phyloP scores from a whole-genome alignment of 2,329 filamentous ascomycete genomes.

The Rhynchosporium graminicola region DNA sequence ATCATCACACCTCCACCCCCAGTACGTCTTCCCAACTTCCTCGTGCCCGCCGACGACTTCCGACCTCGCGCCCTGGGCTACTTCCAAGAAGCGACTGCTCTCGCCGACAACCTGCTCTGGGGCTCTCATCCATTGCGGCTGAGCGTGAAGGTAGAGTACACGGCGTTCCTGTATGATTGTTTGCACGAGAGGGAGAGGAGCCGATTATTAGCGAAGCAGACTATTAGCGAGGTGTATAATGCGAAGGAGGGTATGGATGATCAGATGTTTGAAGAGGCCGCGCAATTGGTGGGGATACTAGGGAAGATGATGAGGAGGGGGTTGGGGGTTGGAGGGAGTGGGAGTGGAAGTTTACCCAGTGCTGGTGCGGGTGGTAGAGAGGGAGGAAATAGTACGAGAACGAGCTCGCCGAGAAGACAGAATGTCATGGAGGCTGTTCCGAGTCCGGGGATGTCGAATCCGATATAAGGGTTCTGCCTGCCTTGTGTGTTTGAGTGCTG shows the following conservation, averaged over 20 bases:
- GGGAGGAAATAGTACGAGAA: too few relatives aligned
- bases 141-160: slow-evolving; percentile 88
- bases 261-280: slow-evolving; percentile 90
- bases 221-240: slow-evolving; percentile 88
- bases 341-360: slow-evolving; percentile 22
- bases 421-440: slow-evolving; percentile 6
- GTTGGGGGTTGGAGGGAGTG: slow-evolving; percentile 25
- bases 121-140: slow-evolving; percentile 88
- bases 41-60: slow-evolving; percentile 79
- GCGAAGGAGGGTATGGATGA: slow-evolving; percentile 92
- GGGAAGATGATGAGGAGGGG: slow-evolving; percentile 87
- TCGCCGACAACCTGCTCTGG: slow-evolving; percentile 76
- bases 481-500: not conserved
- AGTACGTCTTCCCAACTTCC: slow-evolving; percentile 65
- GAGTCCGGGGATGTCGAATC: slow-evolving; percentile 37
- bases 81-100: slow-evolving; percentile 73
- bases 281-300: slow-evolving; percentile 80
- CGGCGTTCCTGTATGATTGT: slow-evolving; percentile 92
- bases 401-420: too few relatives aligned
- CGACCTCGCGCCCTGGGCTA: slow-evolving; percentile 77
- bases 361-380: slow-evolving; percentile 25
- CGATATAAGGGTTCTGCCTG: slow-evolving; percentile 29
- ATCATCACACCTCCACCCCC: slow-evolving; percentile 43
- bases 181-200: slow-evolving; percentile 78
- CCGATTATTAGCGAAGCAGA: slow-evolving; percentile 73